Base-by-base conservation (phyloP, 78 protist genomes). In the Dictyostelium citrinum region DNA sequence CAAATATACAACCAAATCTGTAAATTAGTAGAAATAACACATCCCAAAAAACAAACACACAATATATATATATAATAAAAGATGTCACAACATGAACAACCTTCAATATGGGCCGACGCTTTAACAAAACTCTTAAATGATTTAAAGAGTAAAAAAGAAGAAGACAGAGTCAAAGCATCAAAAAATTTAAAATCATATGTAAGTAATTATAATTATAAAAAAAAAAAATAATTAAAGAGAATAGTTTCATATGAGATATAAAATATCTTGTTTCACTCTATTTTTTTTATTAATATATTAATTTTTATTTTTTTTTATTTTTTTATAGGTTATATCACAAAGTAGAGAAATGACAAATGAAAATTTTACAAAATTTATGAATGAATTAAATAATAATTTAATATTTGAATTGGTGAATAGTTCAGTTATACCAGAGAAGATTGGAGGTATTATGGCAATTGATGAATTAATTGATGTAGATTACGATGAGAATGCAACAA, bases 381-480 rank as follows among this genome's bases (percentile, higher is more conserved):
- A 75, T 24, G 78, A 86, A 61, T 64, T 86, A 45, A 76, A 76
- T 76, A 24, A 35, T 35, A 68, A 27, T 35, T 55, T 86, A 33
- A 77, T 86, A 41, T 74, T 76, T 77, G 92, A 86, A 77, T 61
- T 86, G 37, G 76, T 86, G 41, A 86, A 86, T 86, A 60, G 79
- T 20, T 75, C 27, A 27, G 92, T 78, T 39, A 76, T 86, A 61
- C 37, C 83, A 10, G 95, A 91, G 27, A 76, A 84, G 77, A 84
- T 91, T 70, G 95, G 95, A 37, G 95, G 91, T 82, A 83, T 91
- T 70, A 78, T 91, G 90, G 84, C 95, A 35, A 84, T 91, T 1
- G 95, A 91, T 35, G 90, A 84, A 70, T 37, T 91, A 45, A 91
- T 91, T 0, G 95, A 91, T 76, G 95, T 91, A 6, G 90, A 82